Evolutionary conservation across 495 filamentous ascomycete species (phyloP).

Genomic region (Podospora comata): DNA sequence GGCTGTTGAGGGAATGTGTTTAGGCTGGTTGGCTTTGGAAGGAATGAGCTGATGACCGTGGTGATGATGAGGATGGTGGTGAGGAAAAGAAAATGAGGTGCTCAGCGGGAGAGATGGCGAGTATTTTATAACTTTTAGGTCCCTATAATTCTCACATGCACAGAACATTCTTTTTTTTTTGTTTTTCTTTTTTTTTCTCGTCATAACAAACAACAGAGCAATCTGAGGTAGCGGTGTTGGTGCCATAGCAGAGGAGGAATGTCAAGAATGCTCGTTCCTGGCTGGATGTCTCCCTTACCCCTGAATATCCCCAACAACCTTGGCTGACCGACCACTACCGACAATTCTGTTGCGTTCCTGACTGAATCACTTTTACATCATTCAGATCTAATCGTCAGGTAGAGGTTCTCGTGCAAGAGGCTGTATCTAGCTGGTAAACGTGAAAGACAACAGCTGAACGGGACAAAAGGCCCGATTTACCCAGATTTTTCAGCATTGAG

Average conservation of each 20-base stretch:
- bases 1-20: not conserved
- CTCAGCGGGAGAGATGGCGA: not conserved
- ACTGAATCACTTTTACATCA: not conserved
- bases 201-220: not conserved
- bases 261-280: not conserved
- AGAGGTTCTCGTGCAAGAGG: not conserved
- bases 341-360: not conserved
- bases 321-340: not conserved
- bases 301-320: not conserved
- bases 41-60: slow-evolving; percentile 8
- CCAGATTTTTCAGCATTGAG: not conserved
- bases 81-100: slow-evolving; percentile 9
- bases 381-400: not conserved
- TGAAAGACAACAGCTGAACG: not conserved
- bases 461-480: not conserved
- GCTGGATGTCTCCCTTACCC: slow-evolving; percentile 11
- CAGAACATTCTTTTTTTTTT: not conserved
- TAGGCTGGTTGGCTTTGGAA: not conserved
- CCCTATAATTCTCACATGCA: not conserved
- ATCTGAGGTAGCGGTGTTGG: not conserved
- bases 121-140: slow-evolving; percentile 4
- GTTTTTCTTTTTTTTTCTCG: slow-evolving; percentile 6
- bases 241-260: not conserved
- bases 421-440: not conserved
- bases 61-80: slow-evolving; percentile 1